Evolutionary conservation across 108 stramenopile species (phyloP).

Genomic region (Nitzschia sp.): DNA sequence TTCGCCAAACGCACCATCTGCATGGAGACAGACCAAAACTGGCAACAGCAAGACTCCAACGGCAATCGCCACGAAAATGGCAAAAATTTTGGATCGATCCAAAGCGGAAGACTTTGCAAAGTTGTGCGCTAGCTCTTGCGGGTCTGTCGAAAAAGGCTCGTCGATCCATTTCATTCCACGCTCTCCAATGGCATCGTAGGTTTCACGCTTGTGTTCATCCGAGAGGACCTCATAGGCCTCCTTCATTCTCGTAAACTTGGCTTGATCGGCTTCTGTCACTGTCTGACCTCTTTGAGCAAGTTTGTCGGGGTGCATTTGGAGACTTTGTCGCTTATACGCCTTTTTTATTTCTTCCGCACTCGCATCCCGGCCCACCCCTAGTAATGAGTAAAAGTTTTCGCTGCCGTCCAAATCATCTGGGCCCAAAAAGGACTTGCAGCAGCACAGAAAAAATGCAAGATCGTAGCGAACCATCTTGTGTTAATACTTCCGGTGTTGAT

Average conservation of each 20-base stretch:
- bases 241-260: slow-evolving; percentile 89
- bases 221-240: slow-evolving; percentile 89
- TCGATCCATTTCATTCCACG: slow-evolving; percentile 88
- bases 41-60: slow-evolving; percentile 65
- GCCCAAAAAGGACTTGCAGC: slow-evolving; percentile 86
- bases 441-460: slow-evolving; percentile 87
- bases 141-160: slow-evolving; percentile 84
- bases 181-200: slow-evolving; percentile 91
- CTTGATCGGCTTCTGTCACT: slow-evolving; percentile 77
- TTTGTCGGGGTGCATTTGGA: slow-evolving; percentile 98
- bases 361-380: slow-evolving; percentile 67
- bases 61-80: slow-evolving; percentile 76
- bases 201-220: slow-evolving; percentile 83
- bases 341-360: slow-evolving; percentile 86
- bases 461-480: slow-evolving; percentile 67
- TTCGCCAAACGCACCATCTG: slow-evolving; percentile 71
- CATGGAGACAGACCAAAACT: slow-evolving; percentile 76
- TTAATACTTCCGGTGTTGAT: too few species aligned
- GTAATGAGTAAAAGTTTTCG: slow-evolving; percentile 77
- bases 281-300: slow-evolving; percentile 85
- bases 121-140: slow-evolving; percentile 86
- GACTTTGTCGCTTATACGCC: slow-evolving; percentile 89
- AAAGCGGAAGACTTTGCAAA: slow-evolving; percentile 71
- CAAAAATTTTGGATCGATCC: slow-evolving; percentile 86
- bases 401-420: slow-evolving; percentile 37